These are phyloP conservation scores for Lactarius tabidus DNA, from an alignment of 768 basidiomycete genomes.

Conservation along the genomic window DNA sequence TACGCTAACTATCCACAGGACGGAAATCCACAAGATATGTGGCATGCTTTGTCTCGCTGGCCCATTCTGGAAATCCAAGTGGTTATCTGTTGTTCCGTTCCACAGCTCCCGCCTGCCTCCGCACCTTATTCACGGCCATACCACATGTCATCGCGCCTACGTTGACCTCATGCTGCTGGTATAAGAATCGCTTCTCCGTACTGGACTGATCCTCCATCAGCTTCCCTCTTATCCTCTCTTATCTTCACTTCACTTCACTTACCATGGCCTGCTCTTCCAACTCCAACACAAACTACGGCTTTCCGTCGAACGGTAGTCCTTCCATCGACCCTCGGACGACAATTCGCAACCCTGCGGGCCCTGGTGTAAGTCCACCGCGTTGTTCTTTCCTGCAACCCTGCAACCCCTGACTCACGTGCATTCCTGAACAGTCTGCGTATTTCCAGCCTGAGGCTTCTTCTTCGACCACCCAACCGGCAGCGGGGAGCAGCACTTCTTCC, in stretches of 20 bases:
- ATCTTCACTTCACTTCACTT: neutral
- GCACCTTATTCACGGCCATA: neutral
- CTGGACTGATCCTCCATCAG: neutral
- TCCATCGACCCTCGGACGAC: neutral
- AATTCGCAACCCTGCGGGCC: neutral
- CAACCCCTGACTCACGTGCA: neutral
- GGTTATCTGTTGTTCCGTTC: neutral
- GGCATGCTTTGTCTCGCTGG: neutral
- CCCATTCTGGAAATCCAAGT: neutral
- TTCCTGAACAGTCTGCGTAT: neutral
- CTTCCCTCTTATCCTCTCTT: neutral
- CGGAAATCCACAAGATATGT: neutral
- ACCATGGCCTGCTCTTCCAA: neutral
- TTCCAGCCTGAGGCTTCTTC: neutral
- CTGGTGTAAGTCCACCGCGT: neutral
- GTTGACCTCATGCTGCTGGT: neutral
- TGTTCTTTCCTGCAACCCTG: neutral
- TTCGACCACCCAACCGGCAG: neutral
- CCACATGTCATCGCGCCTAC: slow-evolving; percentile 1
- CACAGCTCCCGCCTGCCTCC: neutral
- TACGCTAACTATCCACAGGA: no score
- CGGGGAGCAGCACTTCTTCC: neutral
- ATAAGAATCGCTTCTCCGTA: slow-evolving; percentile 2
- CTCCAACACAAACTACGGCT: neutral
- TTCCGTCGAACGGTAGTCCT: neutral